Evolutionary conservation across 192 early-diverging fungal genomes (phyloP), one percentile per base, ranked within the genome.

Genomic region (Ambispora gerdemannii): DNA sequence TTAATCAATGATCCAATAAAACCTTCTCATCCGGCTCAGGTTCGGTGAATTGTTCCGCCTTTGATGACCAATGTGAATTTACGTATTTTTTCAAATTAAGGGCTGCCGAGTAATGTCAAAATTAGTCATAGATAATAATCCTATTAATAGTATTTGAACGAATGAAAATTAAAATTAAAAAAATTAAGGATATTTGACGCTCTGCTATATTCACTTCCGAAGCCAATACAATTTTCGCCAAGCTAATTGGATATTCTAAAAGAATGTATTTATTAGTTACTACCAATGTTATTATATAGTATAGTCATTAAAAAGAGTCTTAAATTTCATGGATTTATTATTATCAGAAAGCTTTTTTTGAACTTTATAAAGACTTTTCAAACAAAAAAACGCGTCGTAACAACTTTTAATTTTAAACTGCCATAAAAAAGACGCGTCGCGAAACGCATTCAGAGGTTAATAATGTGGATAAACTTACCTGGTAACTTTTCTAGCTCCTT

Each of bases 81-180:
- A 92, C 76, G 70, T 91, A 94, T 19, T 82, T 85, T 74, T 90
- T 91, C 25, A 95, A 75, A 50, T 89, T 80, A 7, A 94, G 71
- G 11, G 88, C 89, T 25, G 89, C 87, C 24, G 85, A 80, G 70
- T 87, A 73, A 67, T 33, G n/a, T 31, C 22, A 55, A 61, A 51
- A 67, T 32, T 32, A 63, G 38, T 43, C 38, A 43, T 10, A 43
- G 15, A 43, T 43, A 15, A 43, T 15, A 43, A n/a, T n/a, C n/a
- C n/a, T n/a, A n/a, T n/a, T n/a, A n/a, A n/a, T n/a, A n/a, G n/a
- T n/a, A n/a, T n/a, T n/a, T n/a, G n/a, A n/a, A 43, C 7, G 38
- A 43, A 15, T 10, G 38, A 43, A 38, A 31, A 25, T 27, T 8
- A 35, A 53, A 36, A 50, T 22, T 31, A 33, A 22, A 65, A 24